These are phyloP conservation scores for Aspergillus japonicus DNA, from an alignment of 2,329 filamentous ascomycete genomes.

Conservation along the genomic window DNA sequence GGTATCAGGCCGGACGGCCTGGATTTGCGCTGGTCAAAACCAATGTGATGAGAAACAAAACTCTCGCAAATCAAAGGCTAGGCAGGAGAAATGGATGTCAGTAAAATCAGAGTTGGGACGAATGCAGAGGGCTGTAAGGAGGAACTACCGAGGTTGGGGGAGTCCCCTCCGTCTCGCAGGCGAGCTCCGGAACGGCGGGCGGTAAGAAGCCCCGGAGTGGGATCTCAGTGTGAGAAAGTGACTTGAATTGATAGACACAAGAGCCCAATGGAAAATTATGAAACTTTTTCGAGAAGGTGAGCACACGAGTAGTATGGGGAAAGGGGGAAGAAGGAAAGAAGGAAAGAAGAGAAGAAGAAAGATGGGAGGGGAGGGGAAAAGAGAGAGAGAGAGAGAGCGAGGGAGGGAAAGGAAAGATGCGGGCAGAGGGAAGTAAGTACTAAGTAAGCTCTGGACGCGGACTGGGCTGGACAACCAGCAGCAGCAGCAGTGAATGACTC, in stretches of 20 bases:
- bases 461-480: slow-evolving; percentile 8
- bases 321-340: background rate
- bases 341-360: background rate
- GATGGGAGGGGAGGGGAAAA: background rate
- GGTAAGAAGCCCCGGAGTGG: slow-evolving; percentile 7
- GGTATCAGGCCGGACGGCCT: slow-evolving; percentile 31
- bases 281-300: background rate
- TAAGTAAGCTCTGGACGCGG: background rate
- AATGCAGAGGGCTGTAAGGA: slow-evolving; percentile 12
- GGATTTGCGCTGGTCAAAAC: slow-evolving; percentile 10
- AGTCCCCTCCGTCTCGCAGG: slow-evolving; percentile 14
- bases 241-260: background rate
- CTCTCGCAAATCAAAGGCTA: background rate
- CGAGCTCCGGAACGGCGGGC: slow-evolving; percentile 10
- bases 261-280: background rate
- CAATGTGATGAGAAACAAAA: background rate
- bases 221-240: background rate
- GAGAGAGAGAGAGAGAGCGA: background rate
- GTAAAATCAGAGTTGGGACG: background rate
- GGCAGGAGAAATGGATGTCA: background rate
- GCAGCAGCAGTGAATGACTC: slow-evolving; percentile 14
- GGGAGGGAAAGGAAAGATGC: background rate
- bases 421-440: slow-evolving; percentile 3
- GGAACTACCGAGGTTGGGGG: slow-evolving; percentile 31
- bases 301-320: background rate